phyloP scores from a whole-genome alignment of 2,329 filamentous ascomycete species.

The Cladosporium halotolerans region DNA sequence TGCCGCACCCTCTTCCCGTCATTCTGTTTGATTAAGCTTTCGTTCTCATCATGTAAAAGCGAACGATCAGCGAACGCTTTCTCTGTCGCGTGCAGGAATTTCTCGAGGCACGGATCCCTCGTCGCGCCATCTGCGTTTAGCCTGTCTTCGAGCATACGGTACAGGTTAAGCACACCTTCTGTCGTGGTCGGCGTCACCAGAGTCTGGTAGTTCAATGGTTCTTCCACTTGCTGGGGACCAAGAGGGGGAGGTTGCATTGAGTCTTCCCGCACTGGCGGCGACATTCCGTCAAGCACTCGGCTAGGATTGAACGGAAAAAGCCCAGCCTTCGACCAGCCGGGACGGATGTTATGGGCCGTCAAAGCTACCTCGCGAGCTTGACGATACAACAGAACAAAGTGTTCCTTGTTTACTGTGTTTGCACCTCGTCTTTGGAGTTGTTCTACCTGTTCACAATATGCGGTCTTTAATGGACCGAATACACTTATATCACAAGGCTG shows the following conservation, averaged over 20 bases:
- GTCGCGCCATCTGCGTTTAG: neutral
- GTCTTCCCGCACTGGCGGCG: neutral
- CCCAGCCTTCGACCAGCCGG: conserved; percentile 21
- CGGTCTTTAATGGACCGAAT: conserved; percentile 6
- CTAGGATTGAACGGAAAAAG: conserved; percentile 22
- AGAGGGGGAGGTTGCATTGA: neutral
- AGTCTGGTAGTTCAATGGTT: neutral
- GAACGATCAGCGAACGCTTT: neutral
- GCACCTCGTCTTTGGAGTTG: conserved; percentile 11
- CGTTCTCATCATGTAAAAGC: too few relatives aligned
- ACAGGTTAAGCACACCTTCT: neutral
- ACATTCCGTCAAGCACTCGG: conserved; percentile 18
- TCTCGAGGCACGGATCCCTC: neutral
- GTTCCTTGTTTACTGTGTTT: conserved; percentile 11
- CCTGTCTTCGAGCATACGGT: neutral
- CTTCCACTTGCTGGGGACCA: neutral
- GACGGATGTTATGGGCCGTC: conserved; percentile 21
- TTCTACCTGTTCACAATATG: conserved; percentile 15
- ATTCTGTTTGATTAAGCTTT: too few relatives aligned
- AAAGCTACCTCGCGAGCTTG: neutral
- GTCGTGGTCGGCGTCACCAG: neutral
- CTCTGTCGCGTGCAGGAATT: neutral
- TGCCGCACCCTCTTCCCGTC: too few relatives aligned
- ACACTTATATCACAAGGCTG: conserved; percentile 24
- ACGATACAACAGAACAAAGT: conserved; percentile 18